Evolutionary conservation across 2,329 filamentous ascomycete species (phyloP).

Genomic region (Sporothrix dimorphospora): DNA sequence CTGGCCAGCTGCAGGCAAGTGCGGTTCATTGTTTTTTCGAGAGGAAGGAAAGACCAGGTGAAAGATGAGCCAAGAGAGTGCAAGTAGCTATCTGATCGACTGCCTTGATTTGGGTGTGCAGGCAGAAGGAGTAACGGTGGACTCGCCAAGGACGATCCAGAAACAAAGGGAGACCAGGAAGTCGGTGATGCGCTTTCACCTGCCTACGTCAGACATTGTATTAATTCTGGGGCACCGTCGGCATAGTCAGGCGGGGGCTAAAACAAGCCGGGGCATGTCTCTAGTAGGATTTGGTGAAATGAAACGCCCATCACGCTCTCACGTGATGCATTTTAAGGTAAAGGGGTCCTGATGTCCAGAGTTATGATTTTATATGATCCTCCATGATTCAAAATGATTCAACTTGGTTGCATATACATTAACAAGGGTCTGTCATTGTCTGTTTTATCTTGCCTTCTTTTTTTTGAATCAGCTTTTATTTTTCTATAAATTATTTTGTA

Average conservation of each 20-base stretch:
- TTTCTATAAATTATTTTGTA: background rate
- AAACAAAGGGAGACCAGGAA: background rate
- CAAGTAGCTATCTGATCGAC: background rate
- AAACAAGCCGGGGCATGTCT: background rate
- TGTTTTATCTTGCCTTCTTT: background rate
- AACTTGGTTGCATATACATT: background rate
- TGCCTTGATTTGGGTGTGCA: background rate
- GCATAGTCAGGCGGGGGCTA: background rate
- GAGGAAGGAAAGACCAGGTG: background rate
- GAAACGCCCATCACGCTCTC: background rate
- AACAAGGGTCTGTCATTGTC: background rate
- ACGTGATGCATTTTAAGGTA: background rate
- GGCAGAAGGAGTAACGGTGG: background rate
- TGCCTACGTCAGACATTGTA: background rate
- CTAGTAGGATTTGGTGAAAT: background rate
- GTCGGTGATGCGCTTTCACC: background rate
- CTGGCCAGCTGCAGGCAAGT: background rate
- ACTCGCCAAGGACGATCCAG: background rate
- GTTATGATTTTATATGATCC: background rate
- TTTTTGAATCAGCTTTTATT: too few species aligned
- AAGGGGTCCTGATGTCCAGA: background rate
- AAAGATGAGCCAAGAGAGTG: background rate
- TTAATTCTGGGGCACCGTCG: background rate
- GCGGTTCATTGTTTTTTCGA: slow-evolving; percentile 13
- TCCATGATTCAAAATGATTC: background rate